These are phyloP conservation scores for Mycena belliarum DNA, from an alignment of 768 basidiomycete genomes.

Conservation along the genomic window DNA sequence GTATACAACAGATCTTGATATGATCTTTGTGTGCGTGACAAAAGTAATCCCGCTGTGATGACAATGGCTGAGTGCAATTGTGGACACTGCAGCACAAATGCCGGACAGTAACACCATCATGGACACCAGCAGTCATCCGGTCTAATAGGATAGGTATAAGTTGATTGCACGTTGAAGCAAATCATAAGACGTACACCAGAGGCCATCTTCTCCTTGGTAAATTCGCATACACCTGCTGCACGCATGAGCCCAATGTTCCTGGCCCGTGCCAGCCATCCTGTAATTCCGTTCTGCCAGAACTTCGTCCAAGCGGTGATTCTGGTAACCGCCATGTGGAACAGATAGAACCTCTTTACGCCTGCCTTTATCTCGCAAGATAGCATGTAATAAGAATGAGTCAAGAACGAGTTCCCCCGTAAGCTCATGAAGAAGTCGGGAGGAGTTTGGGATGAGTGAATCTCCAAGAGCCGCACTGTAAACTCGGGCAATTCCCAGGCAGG, in stretches of 20 bases:
- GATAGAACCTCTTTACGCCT: neutral
- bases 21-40: too few relatives aligned
- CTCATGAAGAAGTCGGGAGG: neutral
- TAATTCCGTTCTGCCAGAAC: slow-evolving; percentile 2
- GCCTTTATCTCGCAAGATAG: neutral
- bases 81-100: neutral
- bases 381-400: neutral
- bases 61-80: neutral
- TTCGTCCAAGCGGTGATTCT: too few relatives aligned
- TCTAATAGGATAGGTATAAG: neutral
- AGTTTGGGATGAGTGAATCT: neutral
- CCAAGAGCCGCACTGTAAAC: neutral
- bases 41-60: neutral
- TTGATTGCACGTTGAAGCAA: neutral
- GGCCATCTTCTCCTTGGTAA: neutral
- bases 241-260: slow-evolving; percentile 5
- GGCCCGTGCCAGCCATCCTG: slow-evolving; percentile 9
- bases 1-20: too few relatives aligned
- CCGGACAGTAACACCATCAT: neutral
- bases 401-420: neutral
- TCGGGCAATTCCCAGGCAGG: too few relatives aligned
- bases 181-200: neutral
- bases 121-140: slow-evolving; percentile 5
- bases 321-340: too few relatives aligned
- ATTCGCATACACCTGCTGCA: slow-evolving; percentile 6